Evolutionary conservation across 1,284 basidiomycete species (phyloP), one percentile per base, ranked within the genome.

Genomic region (Malassezia brasiliensis): DNA sequence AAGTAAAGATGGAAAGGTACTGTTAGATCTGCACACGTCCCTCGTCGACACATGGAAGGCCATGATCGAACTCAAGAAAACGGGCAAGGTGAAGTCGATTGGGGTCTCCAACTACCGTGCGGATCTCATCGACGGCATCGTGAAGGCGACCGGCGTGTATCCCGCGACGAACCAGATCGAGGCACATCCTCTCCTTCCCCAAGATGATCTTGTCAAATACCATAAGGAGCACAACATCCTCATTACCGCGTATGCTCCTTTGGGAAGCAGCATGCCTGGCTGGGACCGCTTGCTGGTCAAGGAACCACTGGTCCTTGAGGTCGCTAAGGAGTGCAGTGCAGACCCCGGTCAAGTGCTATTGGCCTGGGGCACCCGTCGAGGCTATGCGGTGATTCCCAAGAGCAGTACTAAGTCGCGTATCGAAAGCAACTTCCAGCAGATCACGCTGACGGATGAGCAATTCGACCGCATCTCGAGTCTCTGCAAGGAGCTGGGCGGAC

Each of bases 91-190:
- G 53, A 73, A 76, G 62, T 75, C 75, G 54, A 53, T 78, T 44
- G 70, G 76, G 25, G 87, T 90, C 14, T 87, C 85, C 61, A 90
- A 90, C 80, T 90, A 88, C 75, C 83, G 80, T 30, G 77, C 84
- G 47, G 78, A 79, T 40, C 79, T 84, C 47, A 76, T 90, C 53
- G 76, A 87, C 69, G 84, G 78, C 32, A 81, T 90, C 70, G 84
- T 83, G 65, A 77, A 81, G 11, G 85, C 82, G 3, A 88, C 87
- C 4, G 85, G 85, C 19, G 83, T 86, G 50, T 80, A 83, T 52
- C 88, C 88, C 19, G 85, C 80, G 38, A 83, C 79, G 47, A 89
- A 90, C 78, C 88, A 91, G 78, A 79, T 90, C 62, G 87, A 90
- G 76, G 82, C 82, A 30, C 88, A 91, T 78, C 88, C 88, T 7